phyloP scores from a whole-genome alignment of 176 grass and related monocot genomes.

The Pontederia paniculata region DNA sequence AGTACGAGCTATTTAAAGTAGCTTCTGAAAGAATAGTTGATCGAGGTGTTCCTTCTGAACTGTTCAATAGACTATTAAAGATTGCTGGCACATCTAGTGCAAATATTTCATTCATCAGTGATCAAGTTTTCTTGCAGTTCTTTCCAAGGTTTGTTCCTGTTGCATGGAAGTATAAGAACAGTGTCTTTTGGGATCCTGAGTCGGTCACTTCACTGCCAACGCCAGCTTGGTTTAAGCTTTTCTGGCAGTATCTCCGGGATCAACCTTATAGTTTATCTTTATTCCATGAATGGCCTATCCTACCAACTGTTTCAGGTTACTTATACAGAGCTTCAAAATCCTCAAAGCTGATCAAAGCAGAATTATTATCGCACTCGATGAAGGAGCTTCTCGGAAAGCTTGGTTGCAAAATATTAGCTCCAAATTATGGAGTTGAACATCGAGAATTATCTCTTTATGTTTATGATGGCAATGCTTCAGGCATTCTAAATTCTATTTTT shows the following conservation, averaged over 20 bases:
- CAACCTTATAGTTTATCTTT: slow-evolving; percentile 56
- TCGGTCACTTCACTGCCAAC: slow-evolving; percentile 37
- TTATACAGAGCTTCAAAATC: slow-evolving; percentile 49
- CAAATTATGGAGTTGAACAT: slow-evolving; percentile 43
- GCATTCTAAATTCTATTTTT: slow-evolving; percentile 77
- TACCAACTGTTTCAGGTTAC: slow-evolving; percentile 75
- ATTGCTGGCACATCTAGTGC: slow-evolving; percentile 41
- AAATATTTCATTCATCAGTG: slow-evolving; percentile 67
- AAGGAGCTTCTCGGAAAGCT: slow-evolving; percentile 53
- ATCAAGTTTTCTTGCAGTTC: slow-evolving; percentile 52
- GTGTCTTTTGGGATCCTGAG: slow-evolving; percentile 65
- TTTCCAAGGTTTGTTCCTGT: slow-evolving; percentile 70
- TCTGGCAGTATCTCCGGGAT: slow-evolving; percentile 70
- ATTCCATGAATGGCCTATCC: slow-evolving; percentile 86
- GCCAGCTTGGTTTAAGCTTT: slow-evolving; percentile 75
- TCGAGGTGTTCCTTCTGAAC: slow-evolving; percentile 40
- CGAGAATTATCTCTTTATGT: slow-evolving; percentile 57
- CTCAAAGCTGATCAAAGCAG: slow-evolving; percentile 75
- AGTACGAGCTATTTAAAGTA: slow-evolving; percentile 63
- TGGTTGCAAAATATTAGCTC: slow-evolving; percentile 81
- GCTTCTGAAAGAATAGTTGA: slow-evolving; percentile 69
- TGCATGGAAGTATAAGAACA: slow-evolving; percentile 67
- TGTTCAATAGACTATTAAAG: slow-evolving; percentile 52
- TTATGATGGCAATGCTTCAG: slow-evolving; percentile 49
- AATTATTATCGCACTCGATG: slow-evolving; percentile 50